phyloP scores from a whole-genome alignment of 2,329 filamentous ascomycete species.

The Aureobasidium melanogenum region DNA sequence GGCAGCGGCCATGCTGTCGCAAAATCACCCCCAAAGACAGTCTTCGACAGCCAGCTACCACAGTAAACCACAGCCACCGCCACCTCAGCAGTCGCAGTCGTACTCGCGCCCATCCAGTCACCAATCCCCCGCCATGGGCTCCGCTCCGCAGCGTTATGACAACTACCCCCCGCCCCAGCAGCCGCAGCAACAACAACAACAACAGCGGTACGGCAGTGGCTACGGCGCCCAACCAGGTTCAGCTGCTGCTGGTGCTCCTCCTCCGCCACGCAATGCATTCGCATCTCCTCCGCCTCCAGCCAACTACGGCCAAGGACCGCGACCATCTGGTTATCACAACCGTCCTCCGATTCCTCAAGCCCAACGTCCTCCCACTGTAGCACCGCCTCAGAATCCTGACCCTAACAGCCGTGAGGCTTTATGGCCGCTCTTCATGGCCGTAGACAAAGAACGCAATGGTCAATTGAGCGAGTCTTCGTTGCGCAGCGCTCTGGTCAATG shows the following conservation, averaged over 20 bases:
- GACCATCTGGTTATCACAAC: slow-evolving; percentile 53
- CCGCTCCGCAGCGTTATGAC: slow-evolving; percentile 1
- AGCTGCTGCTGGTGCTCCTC: slow-evolving; percentile 14
- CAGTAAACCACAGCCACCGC: slow-evolving; percentile 35
- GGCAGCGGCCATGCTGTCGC: slow-evolving; percentile 35
- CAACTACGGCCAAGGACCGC: slow-evolving; percentile 45
- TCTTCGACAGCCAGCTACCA: slow-evolving; percentile 29
- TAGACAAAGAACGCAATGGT: slow-evolving; percentile 77
- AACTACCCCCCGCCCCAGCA: slow-evolving; percentile 19
- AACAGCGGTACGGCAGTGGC: slow-evolving; percentile 29
- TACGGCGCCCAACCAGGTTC: slow-evolving; percentile 20
- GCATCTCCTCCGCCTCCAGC: slow-evolving; percentile 42
- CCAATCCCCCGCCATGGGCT: slow-evolving; percentile 7
- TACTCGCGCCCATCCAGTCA: slow-evolving; percentile 8
- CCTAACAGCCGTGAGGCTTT: slow-evolving; percentile 61
- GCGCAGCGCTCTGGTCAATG: slow-evolving; percentile 84
- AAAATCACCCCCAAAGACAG: slow-evolving; percentile 16
- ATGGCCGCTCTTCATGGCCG: slow-evolving; percentile 77
- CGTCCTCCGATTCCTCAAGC: slow-evolving; percentile 46
- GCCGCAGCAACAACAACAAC: slow-evolving; percentile 22
- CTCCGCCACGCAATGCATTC: slow-evolving; percentile 19
- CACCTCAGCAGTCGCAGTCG: slow-evolving; percentile 21
- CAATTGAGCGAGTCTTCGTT: slow-evolving; percentile 81
- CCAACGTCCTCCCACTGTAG: slow-evolving; percentile 39
- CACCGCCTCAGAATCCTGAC: slow-evolving; percentile 42